Evolutionary conservation across 75 land plant genomes (phyloP), one percentile per base, ranked within the genome.

Genomic region (Cryptomeria japonica): DNA sequence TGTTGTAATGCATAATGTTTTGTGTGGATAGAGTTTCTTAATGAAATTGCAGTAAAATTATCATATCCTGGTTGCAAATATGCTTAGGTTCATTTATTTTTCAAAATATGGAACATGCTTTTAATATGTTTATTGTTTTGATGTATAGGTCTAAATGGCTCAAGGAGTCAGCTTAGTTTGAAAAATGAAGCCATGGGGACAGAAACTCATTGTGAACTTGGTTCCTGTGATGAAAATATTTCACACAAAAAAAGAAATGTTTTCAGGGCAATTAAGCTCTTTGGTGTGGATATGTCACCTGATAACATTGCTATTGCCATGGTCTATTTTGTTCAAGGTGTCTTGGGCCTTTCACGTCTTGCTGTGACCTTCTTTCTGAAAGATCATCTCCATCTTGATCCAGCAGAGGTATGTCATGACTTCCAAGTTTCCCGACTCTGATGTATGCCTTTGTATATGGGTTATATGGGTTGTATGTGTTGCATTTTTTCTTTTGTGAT

Each of bases 261-360:
- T 32, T 82, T 79, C 46, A 90, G 86, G 56, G 4, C 42, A 53
- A 15, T 92, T 28, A 94, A 88, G 83, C 84, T 85, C 34, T 95
- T 95, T 89, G 99, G 99, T 5, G 99, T 97, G 61, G 95, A 98
- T 28, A 79, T 98, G 88, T 90, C 99, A 3, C 97, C 99, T 49
- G 99, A 98, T 86, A 96, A 89, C 76, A 73, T 95, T 79, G 99
- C 99, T 13, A 96, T 98, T 89, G 94, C 99, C 13, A 97, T 94
- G 97, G 99, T 98, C 8, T 98, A 98, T 87, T 98, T 98, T 92
- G 99, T 98, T 2, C 99, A 98, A 92, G 99, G 99, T 49, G 96
- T 97, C 87, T 89, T 98, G 83, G 99, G 99, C 3, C 95, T 98
- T 42, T 89, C 99, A 13, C 92, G 99, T 85, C 95, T 98, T 51